Evolutionary conservation across 225 moss, liverwort and hornwort species (phyloP), one percentile per base, ranked within the genome.

Genomic region (Sphagnum contortum): DNA sequence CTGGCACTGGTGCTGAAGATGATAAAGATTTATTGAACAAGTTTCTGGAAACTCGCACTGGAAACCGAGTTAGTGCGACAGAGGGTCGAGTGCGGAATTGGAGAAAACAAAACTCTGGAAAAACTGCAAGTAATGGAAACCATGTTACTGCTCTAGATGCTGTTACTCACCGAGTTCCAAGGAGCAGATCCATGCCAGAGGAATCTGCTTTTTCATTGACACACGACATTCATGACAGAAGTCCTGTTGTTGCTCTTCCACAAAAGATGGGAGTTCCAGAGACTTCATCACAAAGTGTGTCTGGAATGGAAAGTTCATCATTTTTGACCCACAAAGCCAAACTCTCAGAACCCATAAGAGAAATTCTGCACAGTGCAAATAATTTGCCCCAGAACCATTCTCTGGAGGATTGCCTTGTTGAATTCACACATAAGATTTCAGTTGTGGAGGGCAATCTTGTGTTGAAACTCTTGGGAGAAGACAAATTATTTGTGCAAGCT

Each of bases 331-430:
- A 52, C 44, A 74, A 71, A 44, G 63, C 50, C 44, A 58, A 61
- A 1, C 68, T 71, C 14, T 70, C 69, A 29, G 74, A 70, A 60
- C 64, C 76, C 56, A 60, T 75, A 58, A 71, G 74, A 62, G 81
- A 82, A 63, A 75, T 94, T 45, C 64, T 89, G 59, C 74, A 75
- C 45, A 77, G 84, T 74, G 89, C 84, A 5, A 81, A 70, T 65
- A 81, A 71, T 49, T 54, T 91, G 49, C 88, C 89, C 4, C 66
- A 74, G 61, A 74, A 79, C 57, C 73, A 81, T 62, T 75, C 73
- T 45, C 57, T 98, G 68, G 92, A 93, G 74, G 83, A 84, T 6
- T 87, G 79, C 60, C 57, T 98, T 82, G 67, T 58, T 12, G 79
- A 81, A 9, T 90, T 83, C 61, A 61, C 47, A 45, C 74, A 79